Percentiles rank a stretch among this genome's conserved stretches.
Evolutionary conservation across 2,329 filamentous ascomycete species (phyloP).

Genomic region (Furcasterigmium furcatum): DNA sequence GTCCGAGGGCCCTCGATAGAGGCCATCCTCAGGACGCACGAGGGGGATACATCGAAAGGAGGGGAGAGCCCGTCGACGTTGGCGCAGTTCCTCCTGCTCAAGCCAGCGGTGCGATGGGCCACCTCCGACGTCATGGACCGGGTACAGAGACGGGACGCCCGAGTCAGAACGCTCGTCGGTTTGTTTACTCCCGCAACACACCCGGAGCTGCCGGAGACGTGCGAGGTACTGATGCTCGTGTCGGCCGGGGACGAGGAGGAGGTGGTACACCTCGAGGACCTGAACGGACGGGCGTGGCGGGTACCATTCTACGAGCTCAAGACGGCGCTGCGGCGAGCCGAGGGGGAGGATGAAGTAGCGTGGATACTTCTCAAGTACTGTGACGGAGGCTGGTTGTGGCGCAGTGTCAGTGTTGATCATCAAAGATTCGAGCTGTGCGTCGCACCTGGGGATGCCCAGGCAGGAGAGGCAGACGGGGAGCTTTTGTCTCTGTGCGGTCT

Average conservation of each 20-base stretch:
- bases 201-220: neutral
- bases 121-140: neutral
- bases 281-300: neutral
- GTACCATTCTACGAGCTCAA: neutral
- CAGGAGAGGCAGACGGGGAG: too few species aligned
- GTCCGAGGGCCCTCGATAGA: neutral
- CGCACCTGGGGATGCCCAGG: too few species aligned
- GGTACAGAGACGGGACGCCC: neutral
- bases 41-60: neutral
- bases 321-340: too few species aligned
- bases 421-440: too few species aligned
- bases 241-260: neutral
- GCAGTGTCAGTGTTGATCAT: too few species aligned
- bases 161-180: neutral
- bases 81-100: neutral
- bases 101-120: neutral
- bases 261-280: neutral
- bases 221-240: neutral
- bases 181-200: too few species aligned
- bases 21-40: too few species aligned
- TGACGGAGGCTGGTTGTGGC: too few species aligned
- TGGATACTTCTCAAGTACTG: too few species aligned
- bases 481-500: too few species aligned
- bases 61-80: neutral
- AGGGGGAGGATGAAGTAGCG: too few species aligned